Evolutionary conservation across 495 filamentous ascomycete genomes (phyloP).

Genomic region (Penicillium samsonianum): DNA sequence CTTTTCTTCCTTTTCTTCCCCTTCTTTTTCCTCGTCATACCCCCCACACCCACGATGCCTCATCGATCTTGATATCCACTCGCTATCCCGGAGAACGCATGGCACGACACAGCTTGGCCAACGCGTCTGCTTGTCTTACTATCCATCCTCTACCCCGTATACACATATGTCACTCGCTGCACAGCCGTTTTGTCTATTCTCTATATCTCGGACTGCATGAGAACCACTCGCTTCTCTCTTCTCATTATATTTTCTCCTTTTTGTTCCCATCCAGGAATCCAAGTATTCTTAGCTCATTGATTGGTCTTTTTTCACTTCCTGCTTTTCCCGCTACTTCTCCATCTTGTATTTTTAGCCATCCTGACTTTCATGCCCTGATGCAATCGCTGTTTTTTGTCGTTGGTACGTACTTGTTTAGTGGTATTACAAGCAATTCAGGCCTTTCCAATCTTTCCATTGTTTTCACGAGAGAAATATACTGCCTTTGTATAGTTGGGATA

Average conservation of each 20-base stretch:
- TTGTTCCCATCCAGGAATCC: neutral
- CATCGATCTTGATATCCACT: slow-evolving; percentile 11
- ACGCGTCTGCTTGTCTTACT: neutral
- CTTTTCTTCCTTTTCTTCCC: neutral
- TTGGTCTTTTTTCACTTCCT: slow-evolving; percentile 3
- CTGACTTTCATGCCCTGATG: slow-evolving; percentile 11
- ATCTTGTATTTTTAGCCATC: slow-evolving; percentile 13
- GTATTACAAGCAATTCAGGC: slow-evolving; percentile 8
- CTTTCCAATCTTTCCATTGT: neutral
- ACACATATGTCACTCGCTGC: neutral
- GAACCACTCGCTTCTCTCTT: slow-evolving; percentile 11
- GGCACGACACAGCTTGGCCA: neutral
- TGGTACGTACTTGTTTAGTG: slow-evolving; percentile 11
- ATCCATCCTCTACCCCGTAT: neutral
- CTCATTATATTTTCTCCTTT: neutral
- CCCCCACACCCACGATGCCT: neutral
- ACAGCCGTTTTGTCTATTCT: slow-evolving; percentile 14
- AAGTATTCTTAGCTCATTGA: neutral
- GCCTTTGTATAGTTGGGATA: neutral
- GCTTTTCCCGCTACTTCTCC: neutral
- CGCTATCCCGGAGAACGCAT: slow-evolving; percentile 3
- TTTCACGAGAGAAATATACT: neutral
- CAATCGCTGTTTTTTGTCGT: neutral
- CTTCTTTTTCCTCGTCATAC: neutral
- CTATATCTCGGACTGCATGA: slow-evolving; percentile 7